Conservation (phyloP, 441 rosid species). For the Erodium trifolium region DNA sequence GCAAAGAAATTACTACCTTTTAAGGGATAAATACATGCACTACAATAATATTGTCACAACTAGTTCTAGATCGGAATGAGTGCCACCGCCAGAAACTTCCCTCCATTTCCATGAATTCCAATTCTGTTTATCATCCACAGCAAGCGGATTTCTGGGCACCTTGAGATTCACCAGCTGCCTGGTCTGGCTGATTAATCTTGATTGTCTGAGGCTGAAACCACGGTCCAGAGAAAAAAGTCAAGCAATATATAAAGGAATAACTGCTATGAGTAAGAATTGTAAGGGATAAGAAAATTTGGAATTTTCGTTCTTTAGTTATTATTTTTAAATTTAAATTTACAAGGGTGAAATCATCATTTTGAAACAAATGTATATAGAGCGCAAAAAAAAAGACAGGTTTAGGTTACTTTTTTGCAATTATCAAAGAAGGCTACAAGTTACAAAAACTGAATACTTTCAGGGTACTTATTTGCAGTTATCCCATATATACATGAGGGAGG, state of each 20-base stretch:
- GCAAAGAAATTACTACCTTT: not conserved
- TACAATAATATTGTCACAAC: not conserved
- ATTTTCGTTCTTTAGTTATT: too few relatives aligned
- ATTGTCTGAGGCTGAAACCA: slow-evolving; percentile 69
- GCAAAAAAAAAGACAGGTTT: too few relatives aligned
- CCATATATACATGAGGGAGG: too few relatives aligned
- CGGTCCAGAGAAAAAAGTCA: not conserved
- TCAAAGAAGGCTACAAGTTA: too few relatives aligned
- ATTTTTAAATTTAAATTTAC: too few relatives aligned
- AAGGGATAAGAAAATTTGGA: too few relatives aligned
- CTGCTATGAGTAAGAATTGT: too few relatives aligned
- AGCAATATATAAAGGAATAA: not conserved
- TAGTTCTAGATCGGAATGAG: not conserved
- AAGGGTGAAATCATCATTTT: too few relatives aligned
- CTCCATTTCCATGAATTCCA: not conserved
- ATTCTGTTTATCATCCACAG: slow-evolving; percentile 40
- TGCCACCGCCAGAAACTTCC: not conserved
- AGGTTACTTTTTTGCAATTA: too few relatives aligned
- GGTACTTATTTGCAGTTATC: too few relatives aligned
- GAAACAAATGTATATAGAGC: too few relatives aligned
- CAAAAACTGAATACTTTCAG: too few relatives aligned
- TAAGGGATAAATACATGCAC: slow-evolving; percentile 1
- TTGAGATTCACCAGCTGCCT: slow-evolving; percentile 47
- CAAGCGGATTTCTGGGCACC: slow-evolving; percentile 70
- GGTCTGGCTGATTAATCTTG: slow-evolving; percentile 75